These are phyloP conservation scores for Mycena sp. DNA, from an alignment of 1,284 basidiomycete genomes.

Conservation along the genomic window DNA sequence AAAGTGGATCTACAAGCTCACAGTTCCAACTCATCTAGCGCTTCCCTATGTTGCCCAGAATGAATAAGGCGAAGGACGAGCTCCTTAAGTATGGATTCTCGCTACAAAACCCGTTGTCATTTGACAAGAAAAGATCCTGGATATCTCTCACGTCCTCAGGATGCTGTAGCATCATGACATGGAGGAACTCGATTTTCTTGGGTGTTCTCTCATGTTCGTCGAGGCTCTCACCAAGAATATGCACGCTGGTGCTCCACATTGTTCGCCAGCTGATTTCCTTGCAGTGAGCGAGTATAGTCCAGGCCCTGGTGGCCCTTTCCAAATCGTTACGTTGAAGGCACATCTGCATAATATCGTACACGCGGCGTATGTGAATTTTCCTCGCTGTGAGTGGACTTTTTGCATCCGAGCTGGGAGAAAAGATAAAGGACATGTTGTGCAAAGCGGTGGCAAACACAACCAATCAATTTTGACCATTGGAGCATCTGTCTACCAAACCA, in stretches of 20 bases:
- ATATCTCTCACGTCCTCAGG: constrained; percentile 64
- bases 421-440: constrained; percentile 15
- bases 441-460: constrained; percentile 4
- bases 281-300: constrained; percentile 85
- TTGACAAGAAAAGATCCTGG: neutral
- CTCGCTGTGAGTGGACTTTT: constrained; percentile 4
- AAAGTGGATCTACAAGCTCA: constrained; percentile 46
- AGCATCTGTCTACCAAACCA: constrained; percentile 41
- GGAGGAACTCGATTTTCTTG: constrained; percentile 68
- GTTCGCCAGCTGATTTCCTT: constrained; percentile 83
- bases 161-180: constrained; percentile 72
- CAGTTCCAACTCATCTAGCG: constrained; percentile 88
- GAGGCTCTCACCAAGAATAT: constrained; percentile 57
- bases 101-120: constrained; percentile 55
- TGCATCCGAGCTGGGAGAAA: constrained; percentile 3
- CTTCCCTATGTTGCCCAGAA: constrained; percentile 66
- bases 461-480: constrained; percentile 1
- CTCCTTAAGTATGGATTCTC: constrained; percentile 79
- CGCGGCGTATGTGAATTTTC: constrained; percentile 74
- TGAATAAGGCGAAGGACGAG: constrained; percentile 74
- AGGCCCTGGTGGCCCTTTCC: constrained; percentile 74
- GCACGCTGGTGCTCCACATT: constrained; percentile 79
- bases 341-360: constrained; percentile 80
- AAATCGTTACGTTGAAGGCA: constrained; percentile 77
- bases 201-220: constrained; percentile 41